phyloP scores from a whole-genome alignment of 2,329 filamentous ascomycete species.

The Myriangium duriaei region DNA sequence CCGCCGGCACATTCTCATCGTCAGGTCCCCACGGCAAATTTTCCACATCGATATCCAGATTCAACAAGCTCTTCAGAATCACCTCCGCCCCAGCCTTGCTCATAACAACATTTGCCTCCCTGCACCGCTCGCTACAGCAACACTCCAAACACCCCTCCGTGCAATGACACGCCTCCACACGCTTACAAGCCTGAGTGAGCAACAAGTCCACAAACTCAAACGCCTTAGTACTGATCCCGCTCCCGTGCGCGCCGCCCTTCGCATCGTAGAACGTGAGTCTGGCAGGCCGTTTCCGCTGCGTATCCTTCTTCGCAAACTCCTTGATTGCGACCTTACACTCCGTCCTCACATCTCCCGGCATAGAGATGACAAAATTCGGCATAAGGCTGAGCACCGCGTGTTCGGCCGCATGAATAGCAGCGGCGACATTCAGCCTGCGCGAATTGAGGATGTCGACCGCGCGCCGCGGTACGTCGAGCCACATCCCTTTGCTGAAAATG shows the following conservation, averaged over 20 bases:
- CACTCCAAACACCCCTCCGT: constrained; percentile 78
- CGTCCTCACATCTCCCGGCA: constrained; percentile 83
- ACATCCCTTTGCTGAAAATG: constrained; percentile 77
- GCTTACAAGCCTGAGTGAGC: constrained; percentile 59
- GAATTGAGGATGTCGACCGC: constrained; percentile 69
- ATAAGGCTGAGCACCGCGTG: constrained; percentile 79
- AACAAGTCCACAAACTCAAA: constrained; percentile 84
- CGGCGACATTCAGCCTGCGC: constrained; percentile 65
- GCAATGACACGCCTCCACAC: constrained; percentile 67
- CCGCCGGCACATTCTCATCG: constrained; percentile 49
- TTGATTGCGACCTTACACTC: constrained; percentile 87
- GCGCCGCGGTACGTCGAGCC: constrained; percentile 75
- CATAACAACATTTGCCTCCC: constrained; percentile 81
- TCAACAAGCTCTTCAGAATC: constrained; percentile 63
- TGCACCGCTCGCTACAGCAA: constrained; percentile 73
- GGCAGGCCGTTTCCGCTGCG: constrained; percentile 67
- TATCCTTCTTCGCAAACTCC: constrained; percentile 64
- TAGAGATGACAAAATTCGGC: constrained; percentile 79
- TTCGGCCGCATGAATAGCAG: constrained; percentile 86
- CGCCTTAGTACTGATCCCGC: constrained; percentile 79
- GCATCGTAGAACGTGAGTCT: constrained; percentile 89
- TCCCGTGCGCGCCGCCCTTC: constrained; percentile 73
- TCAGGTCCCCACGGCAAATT: constrained; percentile 77
- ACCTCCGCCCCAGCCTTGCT: constrained; percentile 80
- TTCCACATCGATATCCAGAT: constrained; percentile 68